Percentiles rank a stretch among this genome's conserved stretches.
phyloP scores from a whole-genome alignment of 31 red algal genomes.

The Porphyra umbilicalis region DNA sequence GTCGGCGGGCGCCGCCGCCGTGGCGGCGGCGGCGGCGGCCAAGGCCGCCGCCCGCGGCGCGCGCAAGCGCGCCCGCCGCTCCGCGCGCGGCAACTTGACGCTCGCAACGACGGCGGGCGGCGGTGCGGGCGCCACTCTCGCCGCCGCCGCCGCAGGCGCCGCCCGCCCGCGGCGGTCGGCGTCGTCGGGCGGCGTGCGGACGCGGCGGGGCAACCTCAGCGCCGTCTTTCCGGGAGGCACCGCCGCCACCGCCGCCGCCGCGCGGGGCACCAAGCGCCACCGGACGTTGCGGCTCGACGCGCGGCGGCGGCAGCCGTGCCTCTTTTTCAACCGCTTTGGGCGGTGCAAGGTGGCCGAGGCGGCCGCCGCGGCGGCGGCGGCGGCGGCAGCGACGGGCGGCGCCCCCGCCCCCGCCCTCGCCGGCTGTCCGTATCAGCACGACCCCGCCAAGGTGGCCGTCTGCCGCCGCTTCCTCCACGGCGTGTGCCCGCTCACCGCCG shows the following conservation, averaged over 20 bases:
- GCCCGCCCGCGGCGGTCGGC: neutral
- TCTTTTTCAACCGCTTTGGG: neutral
- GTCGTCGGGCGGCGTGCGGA: neutral
- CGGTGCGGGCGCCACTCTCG: neutral
- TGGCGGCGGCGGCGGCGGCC: neutral
- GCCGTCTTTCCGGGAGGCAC: neutral
- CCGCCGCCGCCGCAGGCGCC: neutral
- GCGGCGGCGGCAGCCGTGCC: neutral
- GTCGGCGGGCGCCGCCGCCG: neutral
- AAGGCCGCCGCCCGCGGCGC: neutral
- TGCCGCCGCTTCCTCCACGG: conserved; percentile 5
- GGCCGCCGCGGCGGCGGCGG: neutral
- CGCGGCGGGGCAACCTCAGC: neutral
- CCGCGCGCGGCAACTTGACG: neutral
- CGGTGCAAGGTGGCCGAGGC: neutral
- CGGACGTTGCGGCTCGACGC: neutral
- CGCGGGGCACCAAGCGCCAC: neutral
- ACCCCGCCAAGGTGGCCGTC: neutral
- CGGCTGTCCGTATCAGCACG: neutral
- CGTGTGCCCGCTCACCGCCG: neutral
- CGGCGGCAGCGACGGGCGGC: neutral
- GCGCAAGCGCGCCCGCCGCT: neutral
- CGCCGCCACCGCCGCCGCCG: neutral
- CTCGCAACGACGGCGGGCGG: neutral
- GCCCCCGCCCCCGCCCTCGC: neutral